Evolutionary conservation across 495 filamentous ascomycete genomes (phyloP).

Genomic region (Penicillium atrosanguineum): DNA sequence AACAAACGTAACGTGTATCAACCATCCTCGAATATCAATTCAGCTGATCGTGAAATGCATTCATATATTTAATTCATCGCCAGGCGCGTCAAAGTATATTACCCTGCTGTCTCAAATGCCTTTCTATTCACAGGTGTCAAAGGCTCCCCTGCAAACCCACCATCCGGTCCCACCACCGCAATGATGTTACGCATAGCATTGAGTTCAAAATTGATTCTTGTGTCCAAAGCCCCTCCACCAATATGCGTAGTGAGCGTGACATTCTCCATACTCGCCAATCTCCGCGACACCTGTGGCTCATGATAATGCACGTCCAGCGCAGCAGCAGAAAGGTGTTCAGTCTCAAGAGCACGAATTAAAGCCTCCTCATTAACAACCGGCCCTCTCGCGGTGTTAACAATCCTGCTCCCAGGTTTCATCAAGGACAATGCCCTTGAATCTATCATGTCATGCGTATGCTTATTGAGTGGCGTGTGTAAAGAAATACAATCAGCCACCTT

Average conservation of each 20-base stretch:
- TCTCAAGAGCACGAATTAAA: slow-evolving; percentile 58
- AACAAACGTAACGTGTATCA: background rate
- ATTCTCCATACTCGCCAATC: slow-evolving; percentile 18
- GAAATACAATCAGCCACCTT: slow-evolving; percentile 56
- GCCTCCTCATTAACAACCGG: slow-evolving; percentile 64
- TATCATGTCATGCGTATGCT: slow-evolving; percentile 40
- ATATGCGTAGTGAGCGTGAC: slow-evolving; percentile 21
- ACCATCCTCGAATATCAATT: no score
- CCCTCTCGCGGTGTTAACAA: slow-evolving; percentile 68
- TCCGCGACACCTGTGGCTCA: slow-evolving; percentile 39
- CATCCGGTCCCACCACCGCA: slow-evolving; percentile 13
- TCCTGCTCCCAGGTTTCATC: slow-evolving; percentile 52
- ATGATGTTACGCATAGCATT: slow-evolving; percentile 22
- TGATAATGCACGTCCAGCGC: slow-evolving; percentile 65
- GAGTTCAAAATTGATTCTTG: slow-evolving; percentile 18
- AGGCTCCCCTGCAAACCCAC: slow-evolving; percentile 15
- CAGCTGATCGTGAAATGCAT: no score
- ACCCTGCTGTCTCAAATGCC: slow-evolving; percentile 13
- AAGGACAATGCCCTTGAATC: slow-evolving; percentile 38
- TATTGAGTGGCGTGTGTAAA: slow-evolving; percentile 56
- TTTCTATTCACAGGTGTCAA: slow-evolving; percentile 21
- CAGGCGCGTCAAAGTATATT: no score
- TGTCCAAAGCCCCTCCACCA: slow-evolving; percentile 17
- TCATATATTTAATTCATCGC: no score
- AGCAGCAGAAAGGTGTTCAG: slow-evolving; percentile 45